phyloP scores from a whole-genome alignment of 768 basidiomycete species.

The Lactarius quietus region DNA sequence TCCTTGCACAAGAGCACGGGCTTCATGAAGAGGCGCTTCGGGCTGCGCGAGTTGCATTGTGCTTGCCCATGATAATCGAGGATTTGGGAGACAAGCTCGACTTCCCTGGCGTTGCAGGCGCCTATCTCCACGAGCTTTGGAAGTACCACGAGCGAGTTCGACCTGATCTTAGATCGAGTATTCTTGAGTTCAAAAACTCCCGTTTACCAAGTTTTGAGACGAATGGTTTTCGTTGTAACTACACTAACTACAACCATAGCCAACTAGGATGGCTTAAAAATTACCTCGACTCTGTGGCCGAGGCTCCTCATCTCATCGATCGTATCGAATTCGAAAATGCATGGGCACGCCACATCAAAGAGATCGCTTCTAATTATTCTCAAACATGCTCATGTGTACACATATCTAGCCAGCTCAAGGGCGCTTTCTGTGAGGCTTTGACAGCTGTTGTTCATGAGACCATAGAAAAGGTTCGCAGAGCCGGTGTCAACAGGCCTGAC shows the following conservation, averaged over 20 bases:
- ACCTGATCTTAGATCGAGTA: background rate
- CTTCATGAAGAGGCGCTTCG: background rate
- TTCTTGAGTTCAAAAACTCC: background rate
- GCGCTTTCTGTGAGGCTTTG: too few relatives aligned
- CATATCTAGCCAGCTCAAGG: too few relatives aligned
- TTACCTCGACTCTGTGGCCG: background rate
- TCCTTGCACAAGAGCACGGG: background rate
- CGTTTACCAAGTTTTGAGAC: background rate
- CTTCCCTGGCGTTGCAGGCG: background rate
- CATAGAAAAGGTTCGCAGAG: too few relatives aligned
- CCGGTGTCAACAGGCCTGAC: background rate
- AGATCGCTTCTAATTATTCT: background rate
- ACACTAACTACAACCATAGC: background rate
- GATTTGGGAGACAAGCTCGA: background rate
- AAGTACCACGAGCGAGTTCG: background rate
- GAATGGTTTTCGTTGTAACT: background rate
- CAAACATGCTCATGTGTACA: background rate
- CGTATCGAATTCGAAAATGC: background rate
- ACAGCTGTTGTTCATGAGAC: too few relatives aligned
- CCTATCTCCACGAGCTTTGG: background rate
- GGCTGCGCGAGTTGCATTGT: background rate
- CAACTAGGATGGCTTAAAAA: background rate
- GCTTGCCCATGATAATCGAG: background rate
- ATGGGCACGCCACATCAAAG: background rate
- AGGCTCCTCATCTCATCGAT: background rate